A percentile compares a stretch with the other conserved stretches of the same genome.
Evolutionary conservation across 2,329 filamentous ascomycete species (phyloP).

Genomic region (Apiospora rasikravindrae): DNA sequence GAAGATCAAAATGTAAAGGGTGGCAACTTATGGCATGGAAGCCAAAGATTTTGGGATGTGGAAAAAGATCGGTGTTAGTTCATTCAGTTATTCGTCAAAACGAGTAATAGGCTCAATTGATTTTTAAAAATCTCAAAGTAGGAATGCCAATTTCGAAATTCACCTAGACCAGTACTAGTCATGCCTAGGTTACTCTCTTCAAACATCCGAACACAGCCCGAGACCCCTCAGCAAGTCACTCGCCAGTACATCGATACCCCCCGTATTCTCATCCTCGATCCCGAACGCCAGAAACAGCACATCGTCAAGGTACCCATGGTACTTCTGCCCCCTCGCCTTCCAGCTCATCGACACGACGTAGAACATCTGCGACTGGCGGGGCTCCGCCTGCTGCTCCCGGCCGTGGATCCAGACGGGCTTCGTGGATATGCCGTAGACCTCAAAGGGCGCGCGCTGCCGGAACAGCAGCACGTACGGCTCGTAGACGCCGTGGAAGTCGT

Average conservation of each 20-base stretch:
- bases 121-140: no score
- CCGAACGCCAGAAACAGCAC: conserved; percentile 61
- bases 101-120: no score
- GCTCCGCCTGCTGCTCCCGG: conserved; percentile 33
- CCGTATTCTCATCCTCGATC: conserved; percentile 56
- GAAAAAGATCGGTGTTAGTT: no score
- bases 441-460: conserved; percentile 52
- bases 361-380: conserved; percentile 55
- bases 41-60: no score
- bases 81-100: no score
- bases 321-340: conserved; percentile 51
- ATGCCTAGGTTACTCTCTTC: not conserved
- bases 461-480: conserved; percentile 63
- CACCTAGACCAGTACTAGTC: no score
- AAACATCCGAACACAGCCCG: conserved; percentile 38
- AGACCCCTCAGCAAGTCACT: conserved; percentile 53
- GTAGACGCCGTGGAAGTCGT: conserved; percentile 55
- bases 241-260: conserved; percentile 56
- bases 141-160: no score
- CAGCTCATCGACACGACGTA: conserved; percentile 64
- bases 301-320: conserved; percentile 63
- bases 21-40: no score
- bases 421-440: conserved; percentile 53
- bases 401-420: conserved; percentile 63
- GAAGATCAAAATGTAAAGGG: no score